Base-by-base conservation (phyloP, 2,329 filamentous ascomycete genomes). In the Colletotrichum simmondsii region DNA sequence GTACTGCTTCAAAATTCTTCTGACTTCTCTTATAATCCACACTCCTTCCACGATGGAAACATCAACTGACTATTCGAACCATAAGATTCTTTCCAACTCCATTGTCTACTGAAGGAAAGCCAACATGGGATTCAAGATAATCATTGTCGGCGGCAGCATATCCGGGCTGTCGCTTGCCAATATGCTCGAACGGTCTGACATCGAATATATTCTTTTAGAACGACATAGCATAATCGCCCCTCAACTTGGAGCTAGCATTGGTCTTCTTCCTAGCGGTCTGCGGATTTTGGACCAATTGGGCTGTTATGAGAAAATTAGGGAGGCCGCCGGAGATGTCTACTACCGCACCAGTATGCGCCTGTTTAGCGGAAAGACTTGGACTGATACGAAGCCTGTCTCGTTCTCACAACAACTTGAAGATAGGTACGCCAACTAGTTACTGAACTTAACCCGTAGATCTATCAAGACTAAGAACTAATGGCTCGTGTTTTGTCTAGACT, bases 121-220 rank as follows among this genome's bases (percentile, higher is more conserved):
- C 32, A 35, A 1, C 10, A 35, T 35, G 32, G 32, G 32, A 35
- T 28, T 26, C 5, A 54, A 54, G 52, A 26, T 87, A 32, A 78
- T 88, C 67, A 88, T 89, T 56, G 85, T 80, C 1, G 87, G 87
- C 24, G 87, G 85, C 4, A 82, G 84, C 57, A 77, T 89, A 16
- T 80, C 83, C 3, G 88, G 88, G 5, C 76, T 79, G 8, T 63
- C 75, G 3, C 67, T 77, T 35, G 77, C 77, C 32, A 73, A 74
- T 24, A 82, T 83, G 73, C 82, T 90, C 4, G 82, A 89, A 68
- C 76, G 77, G 59, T 78, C 83, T 35, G 78, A 77, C 35, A 85
- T 90, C 69, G 83, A 88, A 71, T 89, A 85, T 75, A 70, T 87
- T 3, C 71, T 90, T 0, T 80, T 90, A 0, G 88, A 90, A 73